Evolutionary conservation across 176 grass and related monocot genomes (phyloP).

Genomic region (Melocanna baccifera): DNA sequence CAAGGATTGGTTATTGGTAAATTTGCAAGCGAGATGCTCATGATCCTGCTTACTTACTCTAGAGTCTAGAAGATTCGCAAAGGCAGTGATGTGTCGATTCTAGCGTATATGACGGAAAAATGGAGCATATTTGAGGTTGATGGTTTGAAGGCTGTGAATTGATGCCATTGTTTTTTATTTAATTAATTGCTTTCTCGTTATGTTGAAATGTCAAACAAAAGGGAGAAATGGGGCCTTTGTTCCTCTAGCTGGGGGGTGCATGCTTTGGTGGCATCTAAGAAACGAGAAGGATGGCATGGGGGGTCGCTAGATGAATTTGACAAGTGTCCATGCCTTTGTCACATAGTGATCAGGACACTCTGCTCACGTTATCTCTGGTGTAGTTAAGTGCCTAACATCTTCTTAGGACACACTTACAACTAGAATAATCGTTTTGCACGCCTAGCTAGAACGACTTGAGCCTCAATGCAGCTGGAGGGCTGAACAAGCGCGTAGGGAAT

Average conservation of each 20-base stretch:
- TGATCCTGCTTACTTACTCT: not conserved
- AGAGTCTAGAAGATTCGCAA: not conserved
- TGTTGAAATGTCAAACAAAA: conserved; percentile 22
- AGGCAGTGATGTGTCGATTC: not conserved
- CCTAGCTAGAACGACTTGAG: not conserved
- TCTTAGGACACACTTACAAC: not conserved
- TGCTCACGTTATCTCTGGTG: conserved; percentile 16
- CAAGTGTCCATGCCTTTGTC: conserved; percentile 8
- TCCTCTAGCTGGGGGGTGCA: conserved; percentile 4
- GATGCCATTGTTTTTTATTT: not conserved
- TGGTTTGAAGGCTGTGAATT: not conserved
- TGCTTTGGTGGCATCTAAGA: conserved; percentile 14
- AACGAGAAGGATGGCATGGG: conserved; percentile 12
- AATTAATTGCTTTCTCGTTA: not conserved
- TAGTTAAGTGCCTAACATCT: conserved; percentile 29
- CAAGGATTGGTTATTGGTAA: not conserved
- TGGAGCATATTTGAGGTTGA: not conserved
- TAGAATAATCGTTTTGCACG: conserved; percentile 17
- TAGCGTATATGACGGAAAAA: not conserved
- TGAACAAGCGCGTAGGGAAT: not conserved
- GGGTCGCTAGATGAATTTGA: conserved; percentile 5
- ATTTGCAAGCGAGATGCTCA: not conserved
- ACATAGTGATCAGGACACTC: conserved; percentile 10
- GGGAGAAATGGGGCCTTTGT: not conserved
- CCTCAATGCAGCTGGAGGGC: not conserved